Evolutionary conservation across 2,329 filamentous ascomycete genomes (phyloP).

Genomic region (Lachnellula cervina): DNA sequence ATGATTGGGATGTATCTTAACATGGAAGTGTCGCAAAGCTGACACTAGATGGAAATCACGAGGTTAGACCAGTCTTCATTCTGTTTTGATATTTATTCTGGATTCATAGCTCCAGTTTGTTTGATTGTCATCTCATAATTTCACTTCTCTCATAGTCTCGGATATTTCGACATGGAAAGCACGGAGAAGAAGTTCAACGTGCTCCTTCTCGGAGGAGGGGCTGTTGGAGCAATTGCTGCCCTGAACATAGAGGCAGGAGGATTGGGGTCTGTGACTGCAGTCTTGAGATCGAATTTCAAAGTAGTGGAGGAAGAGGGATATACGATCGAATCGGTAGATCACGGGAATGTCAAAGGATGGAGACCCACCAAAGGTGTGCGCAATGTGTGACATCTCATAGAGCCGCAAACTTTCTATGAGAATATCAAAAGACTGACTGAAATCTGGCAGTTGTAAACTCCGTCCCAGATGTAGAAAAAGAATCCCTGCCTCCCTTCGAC

Average conservation of each 20-base stretch:
- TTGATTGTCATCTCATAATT: not conserved
- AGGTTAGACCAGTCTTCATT: no score
- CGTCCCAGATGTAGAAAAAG: conserved; percentile 41
- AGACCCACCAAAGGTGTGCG: conserved; percentile 9
- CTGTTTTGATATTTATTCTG: no score
- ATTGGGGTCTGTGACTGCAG: conserved; percentile 15
- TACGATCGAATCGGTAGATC: conserved; percentile 18
- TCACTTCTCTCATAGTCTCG: not conserved
- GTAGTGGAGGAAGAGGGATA: conserved; percentile 17
- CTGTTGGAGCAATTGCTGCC: conserved; percentile 12
- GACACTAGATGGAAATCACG: no score
- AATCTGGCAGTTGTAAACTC: conserved; percentile 30
- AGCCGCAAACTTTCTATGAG: not conserved
- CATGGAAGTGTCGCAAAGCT: no score
- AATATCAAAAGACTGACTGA: not conserved
- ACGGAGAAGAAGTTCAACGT: conserved; percentile 10
- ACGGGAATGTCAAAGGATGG: conserved; percentile 8
- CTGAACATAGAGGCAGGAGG: conserved; percentile 16
- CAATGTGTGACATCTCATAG: no score
- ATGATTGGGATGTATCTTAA: no score
- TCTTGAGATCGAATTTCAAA: conserved; percentile 21
- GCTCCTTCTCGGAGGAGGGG: conserved; percentile 14
- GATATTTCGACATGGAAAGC: not conserved
- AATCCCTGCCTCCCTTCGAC: conserved; percentile 16
- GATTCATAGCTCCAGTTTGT: not conserved